Evolutionary conservation across 257 asterid genomes (phyloP), one percentile per base, ranked within the genome.

Genomic region (Thymus quinquecostatus): DNA sequence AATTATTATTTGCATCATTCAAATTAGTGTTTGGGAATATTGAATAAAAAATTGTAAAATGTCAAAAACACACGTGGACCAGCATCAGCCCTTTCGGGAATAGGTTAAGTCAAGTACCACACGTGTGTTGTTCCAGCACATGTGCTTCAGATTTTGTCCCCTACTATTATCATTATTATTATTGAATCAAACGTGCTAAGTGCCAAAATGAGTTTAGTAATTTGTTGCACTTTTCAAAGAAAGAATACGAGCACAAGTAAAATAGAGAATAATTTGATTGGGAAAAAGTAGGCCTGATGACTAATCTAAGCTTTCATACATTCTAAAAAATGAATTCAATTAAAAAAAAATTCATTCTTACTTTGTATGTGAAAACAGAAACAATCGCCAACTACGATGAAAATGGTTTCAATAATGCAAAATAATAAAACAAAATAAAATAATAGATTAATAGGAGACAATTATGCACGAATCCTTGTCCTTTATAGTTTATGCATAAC

Each of bases 91-190:
- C 70, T 71, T 75, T 60, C n/a, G 68, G 65, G 65, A 70, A 58
- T 69, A 76, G 69, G 81, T 79, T 71, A 29, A 75, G 82, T 82
- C 78, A 77, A 77, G 83, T 65, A 74, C 76, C 88, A 79, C 89
- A 84, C 89, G 89, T 84, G 89, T 75, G 83, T 68, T 84, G 89
- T 84, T 82, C 68, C 79, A 69, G 41, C 33, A 83, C 89, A 82
- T 81, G 86, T 84, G 86, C 80, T 61, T 72, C 71, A 43, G 65
- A 82, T 75, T 84, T 77, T 79, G 86, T 76, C 69, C 34, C 73
- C 79, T 73, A 60, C 4, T 29, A 63, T 3, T 28, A 48, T 6
- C n/a, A 6, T 14, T 45, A 10, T 44, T 34, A 40, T 55, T 43
- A 13, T 64, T 50, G 29, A 45, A 3, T 9, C 50, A 41, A 27